phyloP scores from a whole-genome alignment of 495 filamentous ascomycete genomes.

The Tirmania nivea region DNA sequence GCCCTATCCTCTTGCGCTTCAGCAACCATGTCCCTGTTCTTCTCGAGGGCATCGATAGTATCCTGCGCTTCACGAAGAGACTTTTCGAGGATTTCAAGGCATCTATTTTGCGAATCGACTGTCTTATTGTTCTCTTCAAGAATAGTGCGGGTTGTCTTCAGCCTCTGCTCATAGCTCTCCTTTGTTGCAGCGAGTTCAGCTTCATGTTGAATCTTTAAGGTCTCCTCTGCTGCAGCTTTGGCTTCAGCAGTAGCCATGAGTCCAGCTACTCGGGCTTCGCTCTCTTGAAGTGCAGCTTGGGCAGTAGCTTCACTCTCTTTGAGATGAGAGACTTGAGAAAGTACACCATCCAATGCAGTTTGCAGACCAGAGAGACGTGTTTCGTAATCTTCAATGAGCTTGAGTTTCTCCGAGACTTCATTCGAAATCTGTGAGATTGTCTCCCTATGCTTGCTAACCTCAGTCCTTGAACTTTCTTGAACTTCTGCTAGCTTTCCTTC shows the following conservation, averaged over 20 bases:
- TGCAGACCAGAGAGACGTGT: conserved; percentile 13
- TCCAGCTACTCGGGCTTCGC: conserved; percentile 8
- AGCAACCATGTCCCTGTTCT: conserved; percentile 41
- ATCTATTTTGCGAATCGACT: conserved; percentile 19
- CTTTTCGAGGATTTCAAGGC: conserved; percentile 26
- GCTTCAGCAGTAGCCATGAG: conserved; percentile 4
- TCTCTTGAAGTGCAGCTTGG: conserved; percentile 10
- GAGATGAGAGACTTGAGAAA: conserved; percentile 21
- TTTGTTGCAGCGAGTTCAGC: not conserved
- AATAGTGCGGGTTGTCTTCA: conserved; percentile 19
- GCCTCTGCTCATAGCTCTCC: conserved; percentile 8
- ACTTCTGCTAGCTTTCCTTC: conserved; percentile 21
- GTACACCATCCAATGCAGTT: conserved; percentile 16
- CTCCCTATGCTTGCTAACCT: conserved; percentile 8
- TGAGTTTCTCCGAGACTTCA: conserved; percentile 14
- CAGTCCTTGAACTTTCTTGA: conserved; percentile 4
- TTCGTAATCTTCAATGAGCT: conserved; percentile 16
- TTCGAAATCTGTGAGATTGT: conserved; percentile 7
- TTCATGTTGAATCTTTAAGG: not conserved
- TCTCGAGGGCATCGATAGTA: conserved; percentile 36
- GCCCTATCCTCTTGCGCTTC: conserved; percentile 25
- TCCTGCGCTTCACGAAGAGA: conserved; percentile 23
- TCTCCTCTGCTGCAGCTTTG: conserved; percentile 5
- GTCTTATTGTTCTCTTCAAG: conserved; percentile 16
- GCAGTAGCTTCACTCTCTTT: conserved; percentile 26